A percentile compares a stretch with the other conserved stretches of the same genome.
phyloP scores from a whole-genome alignment of 495 filamentous ascomycete genomes.

The Bryoglossum gracile region DNA sequence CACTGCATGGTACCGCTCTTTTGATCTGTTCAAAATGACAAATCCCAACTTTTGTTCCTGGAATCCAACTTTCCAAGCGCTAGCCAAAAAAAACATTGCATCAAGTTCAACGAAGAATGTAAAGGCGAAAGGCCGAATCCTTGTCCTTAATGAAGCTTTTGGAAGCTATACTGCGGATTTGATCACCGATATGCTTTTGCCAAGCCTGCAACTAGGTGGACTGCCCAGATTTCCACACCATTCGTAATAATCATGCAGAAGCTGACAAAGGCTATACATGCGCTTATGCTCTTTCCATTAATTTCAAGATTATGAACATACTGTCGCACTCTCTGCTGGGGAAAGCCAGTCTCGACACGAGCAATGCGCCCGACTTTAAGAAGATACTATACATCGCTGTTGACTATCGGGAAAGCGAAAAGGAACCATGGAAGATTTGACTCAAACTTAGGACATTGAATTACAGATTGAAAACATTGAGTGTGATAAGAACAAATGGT shows the following conservation, averaged over 20 bases:
- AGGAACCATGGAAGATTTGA: not conserved
- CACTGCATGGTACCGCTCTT: no score
- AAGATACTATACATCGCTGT: not conserved
- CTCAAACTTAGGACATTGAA: slow-evolving; percentile 3
- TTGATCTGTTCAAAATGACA: no score
- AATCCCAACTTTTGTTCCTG: no score
- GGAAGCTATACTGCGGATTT: slow-evolving; percentile 6
- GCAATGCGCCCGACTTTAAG: slow-evolving; percentile 1
- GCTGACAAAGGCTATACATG: not conserved
- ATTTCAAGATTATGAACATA: not conserved
- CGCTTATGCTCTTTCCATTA: not conserved
- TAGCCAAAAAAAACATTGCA: slow-evolving; percentile 25
- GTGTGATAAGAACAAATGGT: not conserved
- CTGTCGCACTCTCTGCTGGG: not conserved
- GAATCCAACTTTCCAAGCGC: no score
- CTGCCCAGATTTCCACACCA: not conserved
- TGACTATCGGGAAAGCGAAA: no score
- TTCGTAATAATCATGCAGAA: slow-evolving; percentile 1
- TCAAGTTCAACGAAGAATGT: slow-evolving; percentile 6
- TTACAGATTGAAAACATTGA: slow-evolving; percentile 7
- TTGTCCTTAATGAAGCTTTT: not conserved
- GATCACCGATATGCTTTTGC: slow-evolving; percentile 11
- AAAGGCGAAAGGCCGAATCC: not conserved
- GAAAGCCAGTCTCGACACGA: not conserved
- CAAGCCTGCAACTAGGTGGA: not conserved